Evolutionary conservation across 768 basidiomycete genomes (phyloP).

Genomic region (Clitopilus hobsonii): DNA sequence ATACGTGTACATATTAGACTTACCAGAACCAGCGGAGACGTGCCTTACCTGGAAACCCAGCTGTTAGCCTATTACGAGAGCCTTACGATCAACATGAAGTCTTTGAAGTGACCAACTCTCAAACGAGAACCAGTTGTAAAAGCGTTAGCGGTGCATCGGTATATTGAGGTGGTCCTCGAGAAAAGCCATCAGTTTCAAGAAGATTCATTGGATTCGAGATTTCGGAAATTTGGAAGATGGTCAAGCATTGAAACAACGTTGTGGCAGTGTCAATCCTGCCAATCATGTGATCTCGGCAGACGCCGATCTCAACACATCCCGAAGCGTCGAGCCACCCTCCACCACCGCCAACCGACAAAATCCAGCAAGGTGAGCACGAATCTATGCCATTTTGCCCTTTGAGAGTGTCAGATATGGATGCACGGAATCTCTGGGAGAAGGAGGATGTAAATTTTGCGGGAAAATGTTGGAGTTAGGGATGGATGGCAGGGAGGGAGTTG

Average conservation of each 20-base stretch:
- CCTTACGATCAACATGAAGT: too few species aligned
- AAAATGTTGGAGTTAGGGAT: slow-evolving; percentile 27
- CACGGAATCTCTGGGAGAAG: too few species aligned
- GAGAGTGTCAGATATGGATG: slow-evolving; percentile 10
- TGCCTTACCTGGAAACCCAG: too few species aligned
- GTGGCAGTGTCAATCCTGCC: neutral
- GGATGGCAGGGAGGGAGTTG: slow-evolving; percentile 31
- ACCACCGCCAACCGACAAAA: slow-evolving; percentile 31
- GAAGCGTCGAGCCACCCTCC: slow-evolving; percentile 7
- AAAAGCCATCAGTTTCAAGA: too few species aligned
- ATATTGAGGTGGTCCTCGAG: too few species aligned
- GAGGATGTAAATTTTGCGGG: too few species aligned
- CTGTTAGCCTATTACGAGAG: too few species aligned
- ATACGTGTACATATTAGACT: too few species aligned
- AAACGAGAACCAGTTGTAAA: too few species aligned
- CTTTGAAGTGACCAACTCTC: too few species aligned
- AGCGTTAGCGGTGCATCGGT: too few species aligned
- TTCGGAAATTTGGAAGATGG: neutral
- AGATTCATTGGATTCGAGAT: neutral
- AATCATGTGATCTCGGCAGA: slow-evolving; percentile 13
- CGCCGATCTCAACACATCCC: slow-evolving; percentile 14
- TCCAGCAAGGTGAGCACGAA: slow-evolving; percentile 57
- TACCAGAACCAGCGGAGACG: too few species aligned
- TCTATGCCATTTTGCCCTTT: slow-evolving; percentile 17
- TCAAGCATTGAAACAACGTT: neutral